Evolutionary conservation across 352 stramenopile genomes (phyloP), one percentile per base, ranked within the genome.

Genomic region (Phytophthora foliorum): DNA sequence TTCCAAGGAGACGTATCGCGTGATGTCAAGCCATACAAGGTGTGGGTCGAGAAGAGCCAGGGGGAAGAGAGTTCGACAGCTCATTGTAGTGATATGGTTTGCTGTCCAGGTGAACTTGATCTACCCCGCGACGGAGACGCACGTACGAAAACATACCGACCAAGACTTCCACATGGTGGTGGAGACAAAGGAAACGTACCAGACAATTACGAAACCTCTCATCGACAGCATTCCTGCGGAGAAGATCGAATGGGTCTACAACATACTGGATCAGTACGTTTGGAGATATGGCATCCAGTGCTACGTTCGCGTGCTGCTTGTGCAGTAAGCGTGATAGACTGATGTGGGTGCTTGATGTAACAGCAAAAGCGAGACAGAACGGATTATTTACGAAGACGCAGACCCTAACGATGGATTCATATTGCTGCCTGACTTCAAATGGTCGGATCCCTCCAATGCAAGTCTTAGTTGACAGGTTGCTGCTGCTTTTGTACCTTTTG

Each of bases 161-260:
- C 87, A 96, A 70, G 71, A 69, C 29, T 94, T 94, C 57, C 81
- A 94, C 79, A 87, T 96, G 64, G 79, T 94, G 29, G 75, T 86
- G n/a, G 89, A 96, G 74, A 95, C 89, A 13, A 82, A 84, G 41
- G 73, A 80, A 24, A 63, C 91, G n/a, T 96, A 96, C 70, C 69
- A 90, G 39, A 72, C 62, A 46, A 80, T 95, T 22, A 96, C 89
- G 19, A 72, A 73, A 61, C 80, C 84, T 48, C 93, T 81, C 65
- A 95, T 96, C 19, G 78, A 92, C 32, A 94, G 68, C 55, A 78
- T 94, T 50, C 87, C 89, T 0, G 44, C 53, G n/a, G 83, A 91
- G 41, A 94, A 92, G 51, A 80, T 96, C 56, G 85, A 94, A 50
- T 96, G 89, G 89, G 81, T 96, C 44, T 93, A 94, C 79, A 96